Evolutionary conservation across 2,329 filamentous ascomycete genomes (phyloP).

Genomic region (Trichoderma asperellum): DNA sequence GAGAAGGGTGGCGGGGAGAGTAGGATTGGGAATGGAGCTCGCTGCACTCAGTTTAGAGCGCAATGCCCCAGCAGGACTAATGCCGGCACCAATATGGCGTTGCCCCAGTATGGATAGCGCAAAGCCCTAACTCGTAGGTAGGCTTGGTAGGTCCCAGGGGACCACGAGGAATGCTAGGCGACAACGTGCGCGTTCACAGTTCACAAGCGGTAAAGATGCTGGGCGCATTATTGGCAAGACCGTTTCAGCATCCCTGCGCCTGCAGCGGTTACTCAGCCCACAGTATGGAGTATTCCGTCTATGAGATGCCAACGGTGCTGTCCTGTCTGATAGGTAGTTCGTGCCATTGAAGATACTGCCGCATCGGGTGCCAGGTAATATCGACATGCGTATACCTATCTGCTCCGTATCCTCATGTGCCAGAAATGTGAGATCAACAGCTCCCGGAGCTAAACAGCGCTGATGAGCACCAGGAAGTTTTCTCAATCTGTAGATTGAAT

Average conservation of each 20-base stretch:
- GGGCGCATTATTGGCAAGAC: background rate
- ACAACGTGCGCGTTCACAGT: background rate
- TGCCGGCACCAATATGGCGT: background rate
- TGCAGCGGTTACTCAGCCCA: background rate
- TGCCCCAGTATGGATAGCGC: background rate
- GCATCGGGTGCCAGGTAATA: background rate
- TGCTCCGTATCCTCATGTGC: background rate
- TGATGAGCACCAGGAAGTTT: background rate
- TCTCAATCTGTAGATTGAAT: background rate
- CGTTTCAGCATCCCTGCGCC: slow-evolving; percentile 19
- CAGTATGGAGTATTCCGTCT: background rate
- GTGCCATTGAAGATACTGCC: background rate
- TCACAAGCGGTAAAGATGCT: no score
- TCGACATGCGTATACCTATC: background rate
- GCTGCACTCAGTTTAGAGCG: background rate
- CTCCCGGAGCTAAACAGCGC: no score
- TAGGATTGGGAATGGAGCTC: background rate
- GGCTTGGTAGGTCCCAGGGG: background rate
- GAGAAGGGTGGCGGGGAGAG: background rate
- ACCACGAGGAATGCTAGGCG: background rate
- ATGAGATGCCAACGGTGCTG: background rate
- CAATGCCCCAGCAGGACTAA: background rate
- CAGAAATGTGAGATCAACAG: background rate
- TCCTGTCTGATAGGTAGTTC: background rate
- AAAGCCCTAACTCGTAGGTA: background rate